Evolutionary conservation across 495 filamentous ascomycete genomes (phyloP).

Genomic region (Penicillium odoratum): DNA sequence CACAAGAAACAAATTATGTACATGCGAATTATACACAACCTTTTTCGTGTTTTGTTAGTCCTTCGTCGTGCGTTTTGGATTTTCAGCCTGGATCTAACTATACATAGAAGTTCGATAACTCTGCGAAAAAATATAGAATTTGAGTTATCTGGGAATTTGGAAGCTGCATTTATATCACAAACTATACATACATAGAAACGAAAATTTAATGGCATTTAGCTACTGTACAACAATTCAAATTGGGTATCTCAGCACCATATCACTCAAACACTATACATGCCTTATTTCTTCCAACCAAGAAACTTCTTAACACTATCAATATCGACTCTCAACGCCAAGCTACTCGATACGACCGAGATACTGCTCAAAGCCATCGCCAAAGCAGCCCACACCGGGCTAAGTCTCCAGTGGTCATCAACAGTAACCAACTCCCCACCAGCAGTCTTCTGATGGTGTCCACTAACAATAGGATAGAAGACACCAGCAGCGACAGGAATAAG

Average conservation of each 20-base stretch:
- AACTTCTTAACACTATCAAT: conserved; percentile 26
- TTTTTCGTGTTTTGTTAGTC: background rate
- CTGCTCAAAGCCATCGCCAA: conserved; percentile 86
- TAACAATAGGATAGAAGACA: conserved; percentile 68
- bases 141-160: no score
- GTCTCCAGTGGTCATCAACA: conserved; percentile 44
- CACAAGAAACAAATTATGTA: background rate
- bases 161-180: no score
- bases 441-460: conserved; percentile 44
- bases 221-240: background rate
- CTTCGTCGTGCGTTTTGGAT: background rate
- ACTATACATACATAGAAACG: no score
- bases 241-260: background rate
- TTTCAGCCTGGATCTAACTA: background rate
- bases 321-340: conserved; percentile 60
- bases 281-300: conserved; percentile 12
- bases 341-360: conserved; percentile 76
- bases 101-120: background rate
- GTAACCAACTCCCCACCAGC: conserved; percentile 26
- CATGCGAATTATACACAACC: background rate
- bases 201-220: background rate
- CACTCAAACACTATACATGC: background rate
- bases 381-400: conserved; percentile 83
- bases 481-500: conserved; percentile 85
- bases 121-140: no score